phyloP scores from a whole-genome alignment of 306 rosid genomes.

The Gastrolobium bilobum region DNA sequence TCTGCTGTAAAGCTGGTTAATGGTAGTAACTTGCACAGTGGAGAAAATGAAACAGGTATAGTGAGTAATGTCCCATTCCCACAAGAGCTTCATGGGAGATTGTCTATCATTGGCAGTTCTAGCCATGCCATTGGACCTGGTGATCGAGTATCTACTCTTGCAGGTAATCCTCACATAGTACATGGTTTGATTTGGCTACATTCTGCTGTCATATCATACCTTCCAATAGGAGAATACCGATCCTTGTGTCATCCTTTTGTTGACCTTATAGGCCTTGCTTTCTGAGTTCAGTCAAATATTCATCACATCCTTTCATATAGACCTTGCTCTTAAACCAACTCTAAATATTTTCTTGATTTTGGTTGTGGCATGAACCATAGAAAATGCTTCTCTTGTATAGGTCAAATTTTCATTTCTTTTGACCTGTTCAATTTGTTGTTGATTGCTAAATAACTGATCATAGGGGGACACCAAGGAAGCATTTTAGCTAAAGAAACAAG shows the following conservation, averaged over 20 bases:
- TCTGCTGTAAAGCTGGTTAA: slow-evolving; percentile 58
- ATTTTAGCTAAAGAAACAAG: slow-evolving; percentile 64
- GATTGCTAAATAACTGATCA: slow-evolving; percentile 46
- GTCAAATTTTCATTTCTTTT: slow-evolving; percentile 31
- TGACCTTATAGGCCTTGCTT: neutral
- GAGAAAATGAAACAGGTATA: slow-evolving; percentile 73
- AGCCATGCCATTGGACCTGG: slow-evolving; percentile 57
- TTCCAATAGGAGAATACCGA: neutral
- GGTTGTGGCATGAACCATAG: slow-evolving; percentile 11
- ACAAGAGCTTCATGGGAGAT: slow-evolving; percentile 70
- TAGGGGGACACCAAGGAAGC: slow-evolving; percentile 78
- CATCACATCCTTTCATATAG: slow-evolving; percentile 3
- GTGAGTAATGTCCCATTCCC: slow-evolving; percentile 57
- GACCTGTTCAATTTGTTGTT: slow-evolving; percentile 26
- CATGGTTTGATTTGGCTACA: slow-evolving; percentile 33
- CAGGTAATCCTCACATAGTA: slow-evolving; percentile 58
- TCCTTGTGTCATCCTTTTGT: slow-evolving; percentile 1
- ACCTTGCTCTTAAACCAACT: slow-evolving; percentile 14
- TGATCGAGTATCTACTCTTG: slow-evolving; percentile 61
- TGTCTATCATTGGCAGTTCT: slow-evolving; percentile 62
- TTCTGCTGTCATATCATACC: neutral
- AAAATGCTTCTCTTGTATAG: slow-evolving; percentile 19
- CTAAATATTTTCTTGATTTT: slow-evolving; percentile 12
- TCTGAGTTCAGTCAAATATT: slow-evolving; percentile 19
- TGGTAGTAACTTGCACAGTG: slow-evolving; percentile 64